Evolutionary conservation across 768 basidiomycete genomes (phyloP).

Genomic region (Candolleomyces efflorescens): DNA sequence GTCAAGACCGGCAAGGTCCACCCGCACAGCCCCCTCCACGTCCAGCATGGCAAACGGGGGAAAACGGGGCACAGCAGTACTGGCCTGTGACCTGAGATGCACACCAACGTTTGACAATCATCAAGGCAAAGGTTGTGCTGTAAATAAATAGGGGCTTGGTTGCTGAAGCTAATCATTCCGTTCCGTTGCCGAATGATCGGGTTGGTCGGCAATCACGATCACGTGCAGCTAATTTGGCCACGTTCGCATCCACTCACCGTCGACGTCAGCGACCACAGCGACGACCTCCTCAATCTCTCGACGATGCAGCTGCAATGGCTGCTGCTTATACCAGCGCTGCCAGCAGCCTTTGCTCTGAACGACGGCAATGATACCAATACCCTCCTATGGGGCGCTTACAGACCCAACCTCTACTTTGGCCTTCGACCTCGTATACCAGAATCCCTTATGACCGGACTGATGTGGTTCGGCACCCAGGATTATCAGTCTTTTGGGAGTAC

Average conservation of each 20-base stretch:
- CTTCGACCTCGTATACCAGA: constrained; percentile 80
- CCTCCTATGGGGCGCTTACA: constrained; percentile 80
- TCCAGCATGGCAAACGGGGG: no score
- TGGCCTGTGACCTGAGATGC: not conserved
- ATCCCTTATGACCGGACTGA: constrained; percentile 88
- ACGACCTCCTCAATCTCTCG: not conserved
- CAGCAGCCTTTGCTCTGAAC: constrained; percentile 28
- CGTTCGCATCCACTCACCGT: not conserved
- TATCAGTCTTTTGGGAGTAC: constrained; percentile 65
- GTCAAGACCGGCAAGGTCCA: not conserved
- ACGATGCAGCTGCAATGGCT: constrained; percentile 44
- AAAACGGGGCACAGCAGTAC: not conserved
- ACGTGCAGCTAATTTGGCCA: constrained; percentile 5
- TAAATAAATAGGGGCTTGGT: not conserved
- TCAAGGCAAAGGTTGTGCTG: not conserved
- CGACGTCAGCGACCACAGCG: constrained; percentile 1
- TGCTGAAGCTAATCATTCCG: no score
- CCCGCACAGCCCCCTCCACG: not conserved
- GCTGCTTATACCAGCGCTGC: constrained; percentile 41
- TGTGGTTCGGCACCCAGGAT: constrained; percentile 92
- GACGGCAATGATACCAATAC: constrained; percentile 50
- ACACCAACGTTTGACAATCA: not conserved
- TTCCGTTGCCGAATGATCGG: not conserved
- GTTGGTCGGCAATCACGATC: not conserved
- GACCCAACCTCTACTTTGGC: constrained; percentile 95